Conservation (phyloP, 495 filamentous ascomycete genomes). For the Hypoxylon lenormandii region DNA sequence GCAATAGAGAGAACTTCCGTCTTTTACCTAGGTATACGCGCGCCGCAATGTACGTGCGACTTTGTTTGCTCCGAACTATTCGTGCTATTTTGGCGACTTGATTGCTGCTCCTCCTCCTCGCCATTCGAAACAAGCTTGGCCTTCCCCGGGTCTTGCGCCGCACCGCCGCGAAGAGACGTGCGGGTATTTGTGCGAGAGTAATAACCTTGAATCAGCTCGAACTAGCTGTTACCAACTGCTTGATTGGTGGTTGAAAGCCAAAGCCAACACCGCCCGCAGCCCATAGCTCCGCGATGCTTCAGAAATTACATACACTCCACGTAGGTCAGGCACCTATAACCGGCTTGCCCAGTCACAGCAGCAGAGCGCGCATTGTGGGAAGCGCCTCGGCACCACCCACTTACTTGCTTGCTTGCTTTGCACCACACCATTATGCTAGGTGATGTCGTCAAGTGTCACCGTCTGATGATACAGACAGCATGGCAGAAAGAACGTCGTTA, state of each 20-base stretch:
- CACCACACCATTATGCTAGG: neutral
- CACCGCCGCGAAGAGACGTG: neutral
- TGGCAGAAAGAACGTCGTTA: no score
- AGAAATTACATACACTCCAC: no score
- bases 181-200: neutral
- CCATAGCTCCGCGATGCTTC: no score
- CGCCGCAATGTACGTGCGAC: slow-evolving; percentile 27
- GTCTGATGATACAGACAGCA: no score
- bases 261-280: no score
- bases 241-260: neutral
- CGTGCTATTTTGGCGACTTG: neutral
- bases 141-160: no score
- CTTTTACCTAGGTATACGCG: neutral
- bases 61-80: neutral
- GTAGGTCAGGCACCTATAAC: no score
- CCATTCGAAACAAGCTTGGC: neutral
- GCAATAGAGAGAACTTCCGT: slow-evolving; percentile 4
- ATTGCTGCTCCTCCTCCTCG: neutral
- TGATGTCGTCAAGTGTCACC: neutral
- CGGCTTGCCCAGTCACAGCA: neutral
- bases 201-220: slow-evolving; percentile 1
- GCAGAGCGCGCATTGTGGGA: no score
- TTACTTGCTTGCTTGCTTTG: neutral
- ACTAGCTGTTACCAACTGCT: neutral
- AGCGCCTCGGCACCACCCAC: no score